Conservation (phyloP, 129 eudicot species). For the Chrysanthemum makinoi region DNA sequence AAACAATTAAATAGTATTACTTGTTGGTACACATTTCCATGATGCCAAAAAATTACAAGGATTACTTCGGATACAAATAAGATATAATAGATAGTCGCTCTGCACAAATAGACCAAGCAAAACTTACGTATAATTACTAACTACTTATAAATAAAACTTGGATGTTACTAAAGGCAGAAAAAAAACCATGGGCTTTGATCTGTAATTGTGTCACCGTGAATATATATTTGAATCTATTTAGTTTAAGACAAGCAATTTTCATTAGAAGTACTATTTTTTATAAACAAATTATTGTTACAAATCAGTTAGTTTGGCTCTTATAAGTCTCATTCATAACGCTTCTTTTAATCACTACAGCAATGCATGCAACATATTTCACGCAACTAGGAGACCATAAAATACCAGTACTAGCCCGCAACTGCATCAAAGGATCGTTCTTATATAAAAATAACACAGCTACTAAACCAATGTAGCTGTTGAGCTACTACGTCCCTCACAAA, state of each 20-base stretch:
- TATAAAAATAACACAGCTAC: background rate
- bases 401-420: background rate
- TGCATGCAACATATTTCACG: background rate
- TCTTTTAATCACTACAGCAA: background rate
- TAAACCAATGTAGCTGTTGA: too few relatives aligned
- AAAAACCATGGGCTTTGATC: background rate
- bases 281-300: background rate
- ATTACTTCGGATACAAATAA: background rate
- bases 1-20: background rate
- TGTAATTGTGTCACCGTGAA: background rate
- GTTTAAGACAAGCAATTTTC: background rate
- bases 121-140: background rate
- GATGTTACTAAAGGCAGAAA: background rate
- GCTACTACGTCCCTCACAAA: too few relatives aligned
- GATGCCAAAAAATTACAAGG: background rate
- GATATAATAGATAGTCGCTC: background rate
- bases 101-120: background rate
- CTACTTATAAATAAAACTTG: background rate
- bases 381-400: background rate
- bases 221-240: constrained; percentile 10
- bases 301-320: background rate
- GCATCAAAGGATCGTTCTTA: background rate
- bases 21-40: background rate
- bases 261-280: background rate
- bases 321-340: background rate